Base-by-base conservation (phyloP, 2,329 filamentous ascomycete species). In the Trichoderma guizhouense region DNA sequence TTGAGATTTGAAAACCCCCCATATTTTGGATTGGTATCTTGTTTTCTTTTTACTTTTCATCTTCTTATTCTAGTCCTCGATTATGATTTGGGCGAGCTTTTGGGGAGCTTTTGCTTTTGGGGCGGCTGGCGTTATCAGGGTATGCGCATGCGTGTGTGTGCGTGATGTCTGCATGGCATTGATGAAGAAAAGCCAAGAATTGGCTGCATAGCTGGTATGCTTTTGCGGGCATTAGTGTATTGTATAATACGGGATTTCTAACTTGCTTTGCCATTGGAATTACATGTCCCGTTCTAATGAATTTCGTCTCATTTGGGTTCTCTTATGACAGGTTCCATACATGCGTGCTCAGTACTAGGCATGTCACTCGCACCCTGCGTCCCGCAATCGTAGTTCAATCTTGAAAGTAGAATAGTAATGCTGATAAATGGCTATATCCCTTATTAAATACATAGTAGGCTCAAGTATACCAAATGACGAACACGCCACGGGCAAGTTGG, bases 391-490 rank as follows among this genome's bases (percentile, higher is more conserved):
- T 8, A n/a, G 5, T 55, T n/a, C 18, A 14, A 7, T 8, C 14
- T 53, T 12, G 28, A 67, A 26, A 60, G 11, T 21, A 18, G 28
- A 63, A 36, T 32, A 63, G n/a, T 39, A 30, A 34, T 21, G 57
- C 30, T 51, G 18, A 61, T 51, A 69, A 36, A n/a, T 53, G 60
- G 57, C 65, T 61, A 32, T 51, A 32, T 26, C 55, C 43, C 34
- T 36, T 36, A 69, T 69, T 26, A 69, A 51, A 58, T 69, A 62
- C 28, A 69, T 51, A n/a, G 30, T 53, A 69, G 28, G 39, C 43
- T 21, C 66, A 69, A 69, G 36, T n/a, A 69, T 62, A 28, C 21
- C 36, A 53, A 43, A 28, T 53, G 39, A 32, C 51, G 51, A 67
- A 34, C 64, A 58, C 28, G 39, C 34, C 64, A 67, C 47, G 24